Evolutionary conservation across 441 rosid species (phyloP).

Genomic region (Erodium trifolium): DNA sequence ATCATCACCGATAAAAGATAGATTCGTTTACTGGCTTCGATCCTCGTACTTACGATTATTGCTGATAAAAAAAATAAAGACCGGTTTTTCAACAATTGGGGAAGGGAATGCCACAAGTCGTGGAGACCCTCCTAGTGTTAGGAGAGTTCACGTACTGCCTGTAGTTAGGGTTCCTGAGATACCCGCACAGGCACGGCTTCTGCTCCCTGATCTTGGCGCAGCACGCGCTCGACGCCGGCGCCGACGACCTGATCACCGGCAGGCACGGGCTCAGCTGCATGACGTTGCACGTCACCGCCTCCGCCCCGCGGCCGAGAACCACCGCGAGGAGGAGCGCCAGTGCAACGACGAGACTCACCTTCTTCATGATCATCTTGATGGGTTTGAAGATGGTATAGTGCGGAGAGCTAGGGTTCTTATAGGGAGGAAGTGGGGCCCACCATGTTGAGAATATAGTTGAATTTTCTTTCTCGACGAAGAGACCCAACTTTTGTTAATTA

Average conservation of each 20-base stretch:
- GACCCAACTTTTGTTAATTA: no score
- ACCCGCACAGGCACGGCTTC: constrained; percentile 52
- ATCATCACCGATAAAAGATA: no score
- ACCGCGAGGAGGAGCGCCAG: not conserved
- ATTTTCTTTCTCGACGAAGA: no score
- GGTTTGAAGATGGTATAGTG: not conserved
- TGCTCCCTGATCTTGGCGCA: constrained; percentile 46
- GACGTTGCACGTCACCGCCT: constrained; percentile 43
- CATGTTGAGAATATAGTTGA: not conserved
- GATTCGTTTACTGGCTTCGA: no score
- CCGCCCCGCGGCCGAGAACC: constrained; percentile 6
- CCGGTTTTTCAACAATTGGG: not conserved
- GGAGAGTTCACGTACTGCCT: not conserved
- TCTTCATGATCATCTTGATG: not conserved
- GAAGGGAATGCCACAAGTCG: not conserved
- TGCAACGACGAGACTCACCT: not conserved
- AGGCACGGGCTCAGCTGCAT: constrained; percentile 38
- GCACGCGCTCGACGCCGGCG: constrained; percentile 35
- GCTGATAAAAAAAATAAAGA: no score
- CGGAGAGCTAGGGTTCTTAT: not conserved
- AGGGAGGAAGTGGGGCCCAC: not conserved
- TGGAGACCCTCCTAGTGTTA: not conserved
- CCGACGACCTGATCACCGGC: constrained; percentile 25
- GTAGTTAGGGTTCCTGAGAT: not conserved
- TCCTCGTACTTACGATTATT: no score